Evolutionary conservation across 495 filamentous ascomycete species (phyloP).

Genomic region (Podospora australis): DNA sequence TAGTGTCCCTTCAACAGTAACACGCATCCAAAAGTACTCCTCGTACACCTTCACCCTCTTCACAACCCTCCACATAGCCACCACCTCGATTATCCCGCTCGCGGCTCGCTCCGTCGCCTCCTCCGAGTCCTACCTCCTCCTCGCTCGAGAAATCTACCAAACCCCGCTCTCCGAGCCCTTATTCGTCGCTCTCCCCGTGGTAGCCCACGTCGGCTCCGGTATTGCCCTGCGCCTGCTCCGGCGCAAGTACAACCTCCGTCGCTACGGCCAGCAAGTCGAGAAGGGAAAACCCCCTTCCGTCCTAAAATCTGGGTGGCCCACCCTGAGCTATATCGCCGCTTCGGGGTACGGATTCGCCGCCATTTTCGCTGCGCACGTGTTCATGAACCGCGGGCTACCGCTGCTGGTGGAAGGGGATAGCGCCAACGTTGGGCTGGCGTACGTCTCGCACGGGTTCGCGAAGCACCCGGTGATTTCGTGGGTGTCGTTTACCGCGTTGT

Average conservation of each 20-base stretch:
- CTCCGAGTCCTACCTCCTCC: conserved; percentile 59
- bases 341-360: conserved; percentile 62
- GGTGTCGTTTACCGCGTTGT: conserved; percentile 58
- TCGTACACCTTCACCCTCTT: conserved; percentile 81
- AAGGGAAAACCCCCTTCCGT: conserved; percentile 22
- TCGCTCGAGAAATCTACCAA: conserved; percentile 73
- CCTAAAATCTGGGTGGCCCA: conserved; percentile 54
- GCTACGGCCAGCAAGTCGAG: conserved; percentile 45
- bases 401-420: conserved; percentile 72
- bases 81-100: conserved; percentile 70
- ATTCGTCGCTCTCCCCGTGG: conserved; percentile 54
- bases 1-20: too few relatives aligned
- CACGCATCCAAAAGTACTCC: conserved; percentile 76
- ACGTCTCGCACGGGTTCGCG: conserved; percentile 79
- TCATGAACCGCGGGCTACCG: conserved; percentile 66
- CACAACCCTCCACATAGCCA: conserved; percentile 69
- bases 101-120: conserved; percentile 45
- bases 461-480: conserved; percentile 58
- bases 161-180: conserved; percentile 59
- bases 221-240: conserved; percentile 68
- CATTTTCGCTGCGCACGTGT: conserved; percentile 59
- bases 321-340: conserved; percentile 54
- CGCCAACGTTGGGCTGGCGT: conserved; percentile 71
- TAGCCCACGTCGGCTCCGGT: conserved; percentile 58
- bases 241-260: conserved; percentile 54